A percentile compares a stretch with the other conserved stretches of the same genome.
Evolutionary conservation across 2,329 filamentous ascomycete species (phyloP).

Genomic region (Ploettnerulaceae sp.): DNA sequence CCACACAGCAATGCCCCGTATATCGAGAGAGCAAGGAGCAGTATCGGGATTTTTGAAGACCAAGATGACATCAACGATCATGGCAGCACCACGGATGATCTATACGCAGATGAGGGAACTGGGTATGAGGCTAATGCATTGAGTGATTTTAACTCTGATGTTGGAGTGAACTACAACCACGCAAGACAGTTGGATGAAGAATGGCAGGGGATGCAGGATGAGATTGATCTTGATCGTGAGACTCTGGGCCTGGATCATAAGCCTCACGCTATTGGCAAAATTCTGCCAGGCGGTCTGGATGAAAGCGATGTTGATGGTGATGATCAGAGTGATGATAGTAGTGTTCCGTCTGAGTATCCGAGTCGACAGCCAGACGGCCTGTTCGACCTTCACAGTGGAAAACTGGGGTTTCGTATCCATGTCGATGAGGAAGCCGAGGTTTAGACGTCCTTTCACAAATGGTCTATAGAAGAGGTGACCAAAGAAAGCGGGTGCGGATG

Average conservation of each 20-base stretch:
- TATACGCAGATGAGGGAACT: constrained; percentile 24
- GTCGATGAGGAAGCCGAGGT: constrained; percentile 32
- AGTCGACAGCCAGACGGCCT: constrained; percentile 37
- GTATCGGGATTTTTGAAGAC: constrained; percentile 21
- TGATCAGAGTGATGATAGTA: constrained; percentile 39
- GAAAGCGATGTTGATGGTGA: constrained; percentile 31
- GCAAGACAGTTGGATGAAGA: constrained; percentile 22
- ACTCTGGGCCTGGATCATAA: background rate
- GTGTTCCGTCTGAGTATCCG: constrained; percentile 52
- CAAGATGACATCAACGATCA: constrained; percentile 23
- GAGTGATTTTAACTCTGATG: constrained; percentile 21
- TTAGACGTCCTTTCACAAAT: too few relatives aligned
- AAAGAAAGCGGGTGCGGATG: too few relatives aligned
- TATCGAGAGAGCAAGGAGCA: constrained; percentile 18
- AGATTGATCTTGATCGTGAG: constrained; percentile 24
- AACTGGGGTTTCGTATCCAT: constrained; percentile 27
- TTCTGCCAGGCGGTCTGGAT: background rate
- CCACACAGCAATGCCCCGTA: constrained; percentile 61
- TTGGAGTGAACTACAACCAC: background rate
- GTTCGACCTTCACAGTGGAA: background rate
- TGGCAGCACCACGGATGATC: constrained; percentile 27
- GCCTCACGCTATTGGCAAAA: background rate
- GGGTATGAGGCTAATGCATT: constrained; percentile 23
- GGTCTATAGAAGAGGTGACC: too few relatives aligned
- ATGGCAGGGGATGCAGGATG: constrained; percentile 31